Percentiles rank a stretch among this genome's conserved stretches.
phyloP scores from a whole-genome alignment of 495 filamentous ascomycete species.

The Glonium stellatum region DNA sequence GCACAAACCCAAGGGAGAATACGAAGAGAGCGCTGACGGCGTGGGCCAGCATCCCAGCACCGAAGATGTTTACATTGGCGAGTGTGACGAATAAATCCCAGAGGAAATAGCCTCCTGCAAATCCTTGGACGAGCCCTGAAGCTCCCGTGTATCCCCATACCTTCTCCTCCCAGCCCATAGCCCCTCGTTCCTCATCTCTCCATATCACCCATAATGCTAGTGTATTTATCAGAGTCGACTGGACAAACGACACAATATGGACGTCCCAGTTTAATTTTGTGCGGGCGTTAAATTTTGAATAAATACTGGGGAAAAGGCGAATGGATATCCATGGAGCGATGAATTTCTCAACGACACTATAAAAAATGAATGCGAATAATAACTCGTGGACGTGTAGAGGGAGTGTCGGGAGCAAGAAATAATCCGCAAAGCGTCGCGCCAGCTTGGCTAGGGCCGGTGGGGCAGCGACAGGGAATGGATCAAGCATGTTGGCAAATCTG shows the following conservation, averaged over 20 bases:
- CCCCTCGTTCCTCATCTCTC: slow-evolving; percentile 64
- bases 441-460: slow-evolving; percentile 44
- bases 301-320: slow-evolving; percentile 62
- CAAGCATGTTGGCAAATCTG: slow-evolving; percentile 49
- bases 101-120: slow-evolving; percentile 91
- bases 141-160: slow-evolving; percentile 84
- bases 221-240: slow-evolving; percentile 70
- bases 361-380: slow-evolving; percentile 62
- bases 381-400: slow-evolving; percentile 87
- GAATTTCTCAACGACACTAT: slow-evolving; percentile 65
- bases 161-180: slow-evolving; percentile 67
- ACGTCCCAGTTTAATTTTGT: slow-evolving; percentile 93
- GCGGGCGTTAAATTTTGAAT: slow-evolving; percentile 56
- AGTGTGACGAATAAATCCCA: slow-evolving; percentile 81
- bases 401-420: slow-evolving; percentile 59
- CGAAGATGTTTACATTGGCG: slow-evolving; percentile 70
- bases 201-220: slow-evolving; percentile 80
- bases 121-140: slow-evolving; percentile 72
- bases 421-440: slow-evolving; percentile 53
- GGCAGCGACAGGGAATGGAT: slow-evolving; percentile 57
- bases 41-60: slow-evolving; percentile 82
- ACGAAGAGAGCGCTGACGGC: slow-evolving; percentile 78
- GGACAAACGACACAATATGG: slow-evolving; percentile 87
- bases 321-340: slow-evolving; percentile 70
- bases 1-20: slow-evolving; percentile 86